Conservation (phyloP, 106 monocot genomes). For the Dendrobium nobile region DNA sequence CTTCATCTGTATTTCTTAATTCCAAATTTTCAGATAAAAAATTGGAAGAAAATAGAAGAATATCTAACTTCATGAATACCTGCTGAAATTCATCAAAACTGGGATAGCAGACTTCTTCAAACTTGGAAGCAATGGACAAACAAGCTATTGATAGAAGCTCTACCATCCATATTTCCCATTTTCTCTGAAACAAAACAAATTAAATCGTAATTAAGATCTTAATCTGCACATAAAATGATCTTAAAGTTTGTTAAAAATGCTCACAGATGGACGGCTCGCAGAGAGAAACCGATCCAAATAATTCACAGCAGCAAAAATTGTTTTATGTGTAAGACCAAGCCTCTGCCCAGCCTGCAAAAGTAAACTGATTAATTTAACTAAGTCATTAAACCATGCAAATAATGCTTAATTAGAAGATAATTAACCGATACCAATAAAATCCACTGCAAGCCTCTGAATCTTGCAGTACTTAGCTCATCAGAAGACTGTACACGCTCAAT, state of each 20-base stretch:
- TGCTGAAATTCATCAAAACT: constrained; percentile 47
- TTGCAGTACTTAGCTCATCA: constrained; percentile 11
- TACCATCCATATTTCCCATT: constrained; percentile 80
- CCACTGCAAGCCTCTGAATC: constrained; percentile 40
- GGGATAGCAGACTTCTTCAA: constrained; percentile 48
- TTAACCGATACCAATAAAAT: constrained; percentile 35
- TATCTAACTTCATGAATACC: background rate
- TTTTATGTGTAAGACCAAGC: constrained; percentile 25
- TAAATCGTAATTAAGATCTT: background rate
- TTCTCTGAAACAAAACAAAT: constrained; percentile 9
- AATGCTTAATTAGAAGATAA: background rate
- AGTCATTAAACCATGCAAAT: background rate
- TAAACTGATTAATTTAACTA: background rate
- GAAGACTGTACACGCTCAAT: constrained; percentile 7
- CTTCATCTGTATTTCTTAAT: constrained; percentile 28
- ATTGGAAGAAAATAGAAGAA: background rate
- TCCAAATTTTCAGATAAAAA: background rate
- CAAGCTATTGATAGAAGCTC: constrained; percentile 69
- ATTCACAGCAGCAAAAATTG: constrained; percentile 51
- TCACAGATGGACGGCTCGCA: constrained; percentile 29
- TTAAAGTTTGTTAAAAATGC: background rate
- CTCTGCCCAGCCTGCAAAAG: constrained; percentile 25
- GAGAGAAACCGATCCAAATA: constrained; percentile 71
- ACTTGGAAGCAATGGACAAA: constrained; percentile 63
- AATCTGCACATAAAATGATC: background rate